Evolutionary conservation across 2,329 filamentous ascomycete species (phyloP).

Genomic region (Aspergillus oerlinghausenensis): DNA sequence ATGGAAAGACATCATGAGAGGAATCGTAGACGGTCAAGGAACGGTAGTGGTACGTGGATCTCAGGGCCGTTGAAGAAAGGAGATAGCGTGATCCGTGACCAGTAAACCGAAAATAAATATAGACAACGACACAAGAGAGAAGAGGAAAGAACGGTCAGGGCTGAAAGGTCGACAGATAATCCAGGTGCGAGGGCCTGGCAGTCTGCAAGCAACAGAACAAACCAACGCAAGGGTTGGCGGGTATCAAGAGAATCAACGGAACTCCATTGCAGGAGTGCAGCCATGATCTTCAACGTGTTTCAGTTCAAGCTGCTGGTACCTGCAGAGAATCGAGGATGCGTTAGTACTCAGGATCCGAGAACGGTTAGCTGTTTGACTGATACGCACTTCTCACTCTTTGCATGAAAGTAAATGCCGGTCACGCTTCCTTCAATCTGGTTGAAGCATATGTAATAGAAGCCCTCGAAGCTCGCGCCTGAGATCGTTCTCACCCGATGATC

Average conservation of each 20-base stretch:
- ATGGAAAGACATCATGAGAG: background rate
- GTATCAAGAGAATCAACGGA: constrained; percentile 55
- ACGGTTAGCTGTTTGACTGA: background rate
- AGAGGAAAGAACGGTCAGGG: background rate
- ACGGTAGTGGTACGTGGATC: background rate
- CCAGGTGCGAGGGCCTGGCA: background rate
- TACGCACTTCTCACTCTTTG: constrained; percentile 91
- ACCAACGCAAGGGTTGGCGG: background rate
- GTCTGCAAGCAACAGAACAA: background rate
- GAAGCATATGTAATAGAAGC: constrained; percentile 99
- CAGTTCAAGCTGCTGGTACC: constrained; percentile 88
- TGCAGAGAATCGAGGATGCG: constrained; percentile 32
- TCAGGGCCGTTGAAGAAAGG: background rate
- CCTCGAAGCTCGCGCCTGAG: constrained; percentile 91
- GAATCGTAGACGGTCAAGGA: background rate
- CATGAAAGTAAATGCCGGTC: constrained; percentile 95
- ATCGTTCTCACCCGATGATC: constrained; percentile 91
- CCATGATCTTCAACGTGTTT: constrained; percentile 82
- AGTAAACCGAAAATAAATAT: background rate
- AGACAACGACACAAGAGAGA: constrained; percentile 1
- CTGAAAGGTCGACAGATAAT: background rate
- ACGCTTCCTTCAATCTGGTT: constrained; percentile 84
- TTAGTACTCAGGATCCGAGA: background rate
- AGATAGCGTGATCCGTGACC: background rate
- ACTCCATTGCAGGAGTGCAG: constrained; percentile 82